These are phyloP conservation scores for Fusarium pseudograminearum DNA, from an alignment of 2,329 filamentous ascomycete genomes.

Conservation along the genomic window DNA sequence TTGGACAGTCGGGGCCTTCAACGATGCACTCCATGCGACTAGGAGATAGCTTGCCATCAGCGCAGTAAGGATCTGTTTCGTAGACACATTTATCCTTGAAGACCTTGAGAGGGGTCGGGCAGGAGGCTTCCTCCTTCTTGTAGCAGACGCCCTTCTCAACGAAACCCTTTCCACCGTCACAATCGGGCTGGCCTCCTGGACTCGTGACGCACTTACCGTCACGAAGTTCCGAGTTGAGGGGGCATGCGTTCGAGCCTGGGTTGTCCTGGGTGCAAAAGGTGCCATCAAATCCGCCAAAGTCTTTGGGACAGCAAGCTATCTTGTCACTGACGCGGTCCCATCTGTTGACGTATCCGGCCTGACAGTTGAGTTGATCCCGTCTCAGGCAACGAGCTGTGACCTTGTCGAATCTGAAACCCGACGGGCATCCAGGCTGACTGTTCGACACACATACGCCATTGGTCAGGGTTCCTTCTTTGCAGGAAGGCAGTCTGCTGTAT, in stretches of 20 bases:
- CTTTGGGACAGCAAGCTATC: background rate
- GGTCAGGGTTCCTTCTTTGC: background rate
- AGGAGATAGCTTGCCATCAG: background rate
- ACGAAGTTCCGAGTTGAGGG: background rate
- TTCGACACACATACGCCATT: background rate
- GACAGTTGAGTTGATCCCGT: background rate
- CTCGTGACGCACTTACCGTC: background rate
- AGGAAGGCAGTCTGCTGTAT: background rate
- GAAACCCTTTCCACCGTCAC: slow-evolving; percentile 1
- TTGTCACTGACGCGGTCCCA: background rate
- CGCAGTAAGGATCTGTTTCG: background rate
- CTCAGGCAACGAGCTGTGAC: background rate
- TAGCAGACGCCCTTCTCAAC: slow-evolving; percentile 3
- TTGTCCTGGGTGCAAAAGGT: background rate
- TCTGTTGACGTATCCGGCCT: background rate
- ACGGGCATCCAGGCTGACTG: background rate
- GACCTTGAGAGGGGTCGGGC: background rate
- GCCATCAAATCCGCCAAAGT: background rate
- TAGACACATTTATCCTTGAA: background rate
- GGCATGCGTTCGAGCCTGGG: background rate
- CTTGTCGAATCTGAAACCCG: background rate
- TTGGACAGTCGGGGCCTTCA: background rate
- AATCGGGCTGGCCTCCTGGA: background rate
- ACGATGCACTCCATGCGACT: background rate
- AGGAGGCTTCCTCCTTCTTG: background rate